Base-by-base conservation (phyloP, 768 basidiomycete genomes). In the Galerina marginata region DNA sequence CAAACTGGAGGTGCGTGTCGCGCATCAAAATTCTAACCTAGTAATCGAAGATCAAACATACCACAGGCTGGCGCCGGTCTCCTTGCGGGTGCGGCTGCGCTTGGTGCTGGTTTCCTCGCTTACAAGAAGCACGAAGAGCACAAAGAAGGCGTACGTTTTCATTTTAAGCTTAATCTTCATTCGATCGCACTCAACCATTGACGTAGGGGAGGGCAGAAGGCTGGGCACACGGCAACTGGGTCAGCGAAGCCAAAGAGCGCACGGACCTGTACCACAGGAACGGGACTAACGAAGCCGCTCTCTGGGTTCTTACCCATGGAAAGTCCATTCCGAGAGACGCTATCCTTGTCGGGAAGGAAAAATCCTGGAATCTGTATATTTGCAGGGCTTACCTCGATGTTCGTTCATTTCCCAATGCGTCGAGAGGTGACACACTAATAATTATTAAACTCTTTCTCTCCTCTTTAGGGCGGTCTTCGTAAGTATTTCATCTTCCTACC, bases 1-100 rank as follows among this genome's bases (percentile, higher is more conserved):
- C 16, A 38, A 36, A 37, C 6, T 51, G 1, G 50, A 51, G 50
- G 50, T 51, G 4, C n/a, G 16, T 10, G 2, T 3, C n/a, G n/a
- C 50, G 16, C 20, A 3, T 6, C 1, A 16, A 7, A 2, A 15
- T 16, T 9, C 36, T 37, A 20, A 11, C 12, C 33, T 14, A 3
- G 10, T 29, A 9, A 39, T 51, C 26, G n/a, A 39, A 16, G 0
- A 48, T n/a, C 36, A 9, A 4, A 16, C 25, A n/a, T 44, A 53
- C 42, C 40, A 33, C 65, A 91, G 90, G 67, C 90, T 59, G 90
- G 86, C 16, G 90, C 86, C 16, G 90, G 87, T 23, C 54, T 91
- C 29, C 72, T 81, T 38, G 85, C 78, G 1, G 90, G 87, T 0
- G 69, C 75, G n/a, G 86, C 80, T 15, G 67, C 75, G 23, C 48